These are phyloP conservation scores for Alloascoidea hylecoeti DNA, from an alignment of 805 yeast genomes.

Conservation along the genomic window DNA sequence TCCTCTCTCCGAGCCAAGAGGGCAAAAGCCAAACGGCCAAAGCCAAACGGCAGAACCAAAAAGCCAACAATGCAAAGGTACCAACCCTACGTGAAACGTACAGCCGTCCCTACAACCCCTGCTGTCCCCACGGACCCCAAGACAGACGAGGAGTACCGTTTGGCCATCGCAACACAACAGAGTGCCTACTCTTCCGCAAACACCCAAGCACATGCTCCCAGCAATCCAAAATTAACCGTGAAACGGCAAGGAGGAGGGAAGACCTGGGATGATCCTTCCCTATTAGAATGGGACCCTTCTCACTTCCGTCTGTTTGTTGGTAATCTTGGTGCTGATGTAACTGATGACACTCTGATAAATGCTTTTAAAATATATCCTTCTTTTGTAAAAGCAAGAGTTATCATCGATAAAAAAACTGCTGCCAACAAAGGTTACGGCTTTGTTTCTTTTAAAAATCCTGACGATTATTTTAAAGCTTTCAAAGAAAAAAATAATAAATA, in stretches of 20 bases:
- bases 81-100: too few species aligned
- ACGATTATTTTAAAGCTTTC: constrained; percentile 58
- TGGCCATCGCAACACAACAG: constrained; percentile 10
- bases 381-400: constrained; percentile 45
- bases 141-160: constrained; percentile 5
- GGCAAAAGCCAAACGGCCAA: too few species aligned
- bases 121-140: too few species aligned
- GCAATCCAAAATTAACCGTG: constrained; percentile 17
- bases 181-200: constrained; percentile 6
- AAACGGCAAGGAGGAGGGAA: constrained; percentile 30
- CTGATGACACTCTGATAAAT: constrained; percentile 34
- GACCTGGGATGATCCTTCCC: constrained; percentile 30
- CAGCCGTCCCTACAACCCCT: too few species aligned
- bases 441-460: constrained; percentile 49
- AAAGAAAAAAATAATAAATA: constrained; percentile 68
- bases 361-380: constrained; percentile 42
- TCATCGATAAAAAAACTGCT: constrained; percentile 27
- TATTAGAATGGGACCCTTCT: constrained; percentile 52
- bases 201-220: neutral
- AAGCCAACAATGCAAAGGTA: too few species aligned
- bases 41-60: too few species aligned
- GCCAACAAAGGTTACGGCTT: constrained; percentile 61
- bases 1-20: too few species aligned
- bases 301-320: constrained; percentile 69
- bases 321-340: constrained; percentile 54